Conservation (phyloP, 179 eudicot genomes). For the Beta lomatogona region DNA sequence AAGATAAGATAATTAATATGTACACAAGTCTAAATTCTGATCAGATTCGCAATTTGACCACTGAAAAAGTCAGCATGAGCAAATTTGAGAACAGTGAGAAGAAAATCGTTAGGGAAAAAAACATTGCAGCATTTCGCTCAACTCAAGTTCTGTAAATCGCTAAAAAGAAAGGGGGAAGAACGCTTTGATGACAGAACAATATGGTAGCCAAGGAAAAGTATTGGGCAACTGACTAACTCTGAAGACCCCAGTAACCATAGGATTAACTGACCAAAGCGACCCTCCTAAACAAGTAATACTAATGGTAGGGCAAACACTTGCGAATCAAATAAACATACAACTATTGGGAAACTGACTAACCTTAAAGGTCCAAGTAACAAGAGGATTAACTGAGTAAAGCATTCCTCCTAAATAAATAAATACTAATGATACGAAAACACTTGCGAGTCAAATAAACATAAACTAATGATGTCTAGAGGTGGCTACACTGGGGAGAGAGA, state of each 20-base stretch:
- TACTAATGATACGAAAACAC: neutral
- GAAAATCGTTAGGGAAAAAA: neutral
- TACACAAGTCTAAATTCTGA: neutral
- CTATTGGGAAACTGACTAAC: neutral
- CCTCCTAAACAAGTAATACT: neutral
- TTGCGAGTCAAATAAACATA: neutral
- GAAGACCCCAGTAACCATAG: no score
- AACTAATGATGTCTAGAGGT: no score
- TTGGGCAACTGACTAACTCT: neutral
- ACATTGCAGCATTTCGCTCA: neutral
- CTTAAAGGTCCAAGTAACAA: no score
- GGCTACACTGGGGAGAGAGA: no score
- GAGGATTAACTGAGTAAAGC: neutral
- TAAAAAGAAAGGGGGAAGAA: neutral
- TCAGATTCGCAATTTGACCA: neutral
- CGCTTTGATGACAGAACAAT: neutral
- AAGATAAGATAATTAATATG: neutral
- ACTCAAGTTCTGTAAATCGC: neutral
- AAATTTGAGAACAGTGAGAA: neutral
- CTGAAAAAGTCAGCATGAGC: neutral
- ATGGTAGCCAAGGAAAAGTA: neutral
- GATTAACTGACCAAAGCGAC: neutral
- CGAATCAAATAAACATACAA: neutral
- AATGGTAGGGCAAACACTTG: neutral
- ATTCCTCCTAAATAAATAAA: neutral